phyloP scores from a whole-genome alignment of 805 yeast species.

The Pichia heedii region DNA sequence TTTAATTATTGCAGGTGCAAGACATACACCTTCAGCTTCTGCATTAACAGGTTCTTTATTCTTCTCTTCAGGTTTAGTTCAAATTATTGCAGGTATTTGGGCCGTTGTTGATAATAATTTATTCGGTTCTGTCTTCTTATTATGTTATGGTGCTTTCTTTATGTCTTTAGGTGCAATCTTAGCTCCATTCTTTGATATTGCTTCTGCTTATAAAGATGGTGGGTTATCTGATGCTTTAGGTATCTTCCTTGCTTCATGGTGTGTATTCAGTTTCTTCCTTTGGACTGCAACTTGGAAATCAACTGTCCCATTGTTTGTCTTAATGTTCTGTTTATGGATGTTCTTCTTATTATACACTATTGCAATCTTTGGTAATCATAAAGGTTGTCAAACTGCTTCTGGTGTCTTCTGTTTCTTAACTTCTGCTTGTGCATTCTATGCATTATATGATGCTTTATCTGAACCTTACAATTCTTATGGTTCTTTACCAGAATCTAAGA shows the following conservation, averaged over 20 bases:
- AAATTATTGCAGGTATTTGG: slow-evolving; percentile 43
- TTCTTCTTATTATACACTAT: slow-evolving; percentile 35
- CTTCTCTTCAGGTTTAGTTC: slow-evolving; percentile 41
- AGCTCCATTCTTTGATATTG: slow-evolving; percentile 35
- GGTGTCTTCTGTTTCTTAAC: slow-evolving; percentile 36
- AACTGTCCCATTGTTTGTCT: slow-evolving; percentile 30
- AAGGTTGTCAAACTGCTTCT: slow-evolving; percentile 28
- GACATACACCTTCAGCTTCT: slow-evolving; percentile 34
- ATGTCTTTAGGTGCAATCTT: slow-evolving; percentile 35
- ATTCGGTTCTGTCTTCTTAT: slow-evolving; percentile 39
- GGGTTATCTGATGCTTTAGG: slow-evolving; percentile 35
- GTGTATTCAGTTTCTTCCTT: slow-evolving; percentile 36
- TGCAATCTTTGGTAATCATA: slow-evolving; percentile 29
- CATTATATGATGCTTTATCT: slow-evolving; percentile 33
- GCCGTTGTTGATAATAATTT: slow-evolving; percentile 39
- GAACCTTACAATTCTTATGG: slow-evolving; percentile 15
- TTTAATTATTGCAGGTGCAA: slow-evolving; percentile 34
- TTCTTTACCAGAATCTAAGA: slow-evolving; percentile 17
- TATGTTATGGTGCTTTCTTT: slow-evolving; percentile 42
- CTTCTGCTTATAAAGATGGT: slow-evolving; percentile 28
- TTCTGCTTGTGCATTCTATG: slow-evolving; percentile 33
- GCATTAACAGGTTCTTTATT: slow-evolving; percentile 35
- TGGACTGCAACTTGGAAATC: slow-evolving; percentile 37
- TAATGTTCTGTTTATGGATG: slow-evolving; percentile 32
- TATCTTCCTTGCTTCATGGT: slow-evolving; percentile 38